These are phyloP conservation scores for Pezicula radicicola DNA, from an alignment of 2,329 filamentous ascomycete genomes.

Conservation along the genomic window DNA sequence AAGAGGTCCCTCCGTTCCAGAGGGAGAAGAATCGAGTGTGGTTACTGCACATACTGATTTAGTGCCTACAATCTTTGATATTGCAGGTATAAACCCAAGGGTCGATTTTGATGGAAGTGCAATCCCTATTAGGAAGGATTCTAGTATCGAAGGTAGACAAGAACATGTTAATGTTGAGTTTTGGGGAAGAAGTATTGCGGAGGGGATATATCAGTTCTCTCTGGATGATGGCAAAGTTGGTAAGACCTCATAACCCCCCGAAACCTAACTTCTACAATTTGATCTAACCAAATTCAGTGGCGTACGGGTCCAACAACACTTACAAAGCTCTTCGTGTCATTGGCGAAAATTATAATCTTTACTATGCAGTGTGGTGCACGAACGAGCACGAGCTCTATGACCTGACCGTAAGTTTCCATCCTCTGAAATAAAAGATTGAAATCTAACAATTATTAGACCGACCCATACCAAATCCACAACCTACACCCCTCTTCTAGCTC, in stretches of 20 bases:
- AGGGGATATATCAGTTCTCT: conserved; percentile 22
- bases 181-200: conserved; percentile 33
- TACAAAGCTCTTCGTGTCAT: conserved; percentile 46
- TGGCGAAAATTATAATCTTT: conserved; percentile 51
- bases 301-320: conserved; percentile 38
- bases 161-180: conserved; percentile 48
- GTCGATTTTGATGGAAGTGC: conserved; percentile 44
- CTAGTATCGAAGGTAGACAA: conserved; percentile 23
- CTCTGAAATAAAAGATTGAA: neutral
- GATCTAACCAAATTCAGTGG: conserved; percentile 3
- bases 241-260: conserved; percentile 4
- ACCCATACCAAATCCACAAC: conserved; percentile 51
- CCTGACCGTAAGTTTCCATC: conserved; percentile 40
- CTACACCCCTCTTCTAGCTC: conserved; percentile 25
- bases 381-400: conserved; percentile 67
- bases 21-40: conserved; percentile 32
- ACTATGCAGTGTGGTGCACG: conserved; percentile 68
- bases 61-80: conserved; percentile 44
- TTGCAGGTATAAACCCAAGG: conserved; percentile 30
- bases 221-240: conserved; percentile 22
- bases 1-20: conserved; percentile 52
- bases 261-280: neutral
- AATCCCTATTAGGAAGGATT: conserved; percentile 29
- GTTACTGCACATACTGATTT: conserved; percentile 54
- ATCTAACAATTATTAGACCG: conserved; percentile 33